Base-by-base conservation (phyloP, 129 eudicot genomes). In the Rutidosis leptorrhynchoides region DNA sequence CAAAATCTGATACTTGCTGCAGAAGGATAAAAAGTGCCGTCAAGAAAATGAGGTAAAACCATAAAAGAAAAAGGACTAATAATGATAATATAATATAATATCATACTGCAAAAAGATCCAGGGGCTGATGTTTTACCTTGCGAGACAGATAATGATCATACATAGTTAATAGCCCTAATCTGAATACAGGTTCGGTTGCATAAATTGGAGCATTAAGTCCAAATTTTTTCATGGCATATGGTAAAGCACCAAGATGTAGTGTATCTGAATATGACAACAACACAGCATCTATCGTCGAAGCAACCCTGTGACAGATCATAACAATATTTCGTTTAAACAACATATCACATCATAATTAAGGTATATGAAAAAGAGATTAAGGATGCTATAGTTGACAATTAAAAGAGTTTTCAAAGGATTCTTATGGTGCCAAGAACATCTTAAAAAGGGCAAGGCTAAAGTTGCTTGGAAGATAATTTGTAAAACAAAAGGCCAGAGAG, bases 1-100 rank as follows among this genome's bases (percentile, higher is more conserved):
- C 96, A 76, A 92, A 92, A 48, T 92, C 98, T 1, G 98, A 92
- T 53, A 92, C 89, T 88, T 88, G 96, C 98, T 92, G 89, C 84
- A 71, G 46, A 58, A 15, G 23, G 54, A 52, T 54, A 54, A 54
- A 54, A 54, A 15, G 27, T 54, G 22, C 29, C 9, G 20, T 32
- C 66, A 61, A 27, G 65, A 32, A 29, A 61, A 23, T 9, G 48
- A 61, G 22, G 48, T n/a, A 29, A 29, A 33, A 9, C n/a, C n/a
- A n/a, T n/a, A n/a, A n/a, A n/a, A n/a, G n/a, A 16, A 30, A 32
- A 30, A 17, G 7, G 26, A 51, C 12, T 6, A 16, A 51, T 51
- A n/a, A n/a, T n/a, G n/a, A n/a, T n/a, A n/a, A n/a, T n/a, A n/a
- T n/a, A n/a, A n/a, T n/a, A n/a, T n/a, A n/a, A 19, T 48, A 49